Evolutionary conservation across 2,329 filamentous ascomycete genomes (phyloP), one percentile per base, ranked within the genome.

Genomic region (Chaetomiaceae sp.): DNA sequence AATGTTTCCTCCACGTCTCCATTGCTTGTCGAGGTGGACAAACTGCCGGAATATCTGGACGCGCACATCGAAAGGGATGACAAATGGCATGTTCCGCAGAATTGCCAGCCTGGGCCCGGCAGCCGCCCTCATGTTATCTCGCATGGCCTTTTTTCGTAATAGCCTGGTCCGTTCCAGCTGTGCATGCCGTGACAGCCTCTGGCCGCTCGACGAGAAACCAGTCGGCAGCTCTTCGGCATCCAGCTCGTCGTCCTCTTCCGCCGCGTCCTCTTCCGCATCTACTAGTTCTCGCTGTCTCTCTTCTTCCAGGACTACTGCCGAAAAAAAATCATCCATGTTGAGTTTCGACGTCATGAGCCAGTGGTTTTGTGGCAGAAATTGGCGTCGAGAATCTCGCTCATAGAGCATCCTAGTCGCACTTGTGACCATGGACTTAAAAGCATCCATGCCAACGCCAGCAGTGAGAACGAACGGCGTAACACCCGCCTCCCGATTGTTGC

Each of bases 21-120:
- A 82, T 41, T 74, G 65, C 62, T 93, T 88, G 65, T 98, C 93
- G 4, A 90, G 72, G 24, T 79, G 68, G n/a, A 97, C 86, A 58
- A 97, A 97, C 60, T 95, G 82, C 24, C 90, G 81, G 65, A 98
- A 97, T 19, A 97, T 91, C 61, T 89, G 81, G 4, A 98, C 93
- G 38, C 93, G 76, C 0, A 87, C 93, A 30, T 87, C 81, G 58
- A 98, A 98, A 0, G 91, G 93, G 36, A 98, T 93, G 55, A 91
- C 86, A 62, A 97, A 98, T 0, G 93, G 93, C 83, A 98, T 94
- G 59, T 97, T 94, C 56, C 93, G 84, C 41, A 98, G 68, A 5
- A 98, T 86, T 60, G 96, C 90, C 9, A 96, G 72, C 56, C 91
- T 84, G 1, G 93, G 91, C 0, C 86, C 88, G 50, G 95, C 81